A percentile compares a stretch with the other conserved stretches of the same genome.
Conservation (phyloP, 768 basidiomycete genomes). For the Tulasnella sp. region DNA sequence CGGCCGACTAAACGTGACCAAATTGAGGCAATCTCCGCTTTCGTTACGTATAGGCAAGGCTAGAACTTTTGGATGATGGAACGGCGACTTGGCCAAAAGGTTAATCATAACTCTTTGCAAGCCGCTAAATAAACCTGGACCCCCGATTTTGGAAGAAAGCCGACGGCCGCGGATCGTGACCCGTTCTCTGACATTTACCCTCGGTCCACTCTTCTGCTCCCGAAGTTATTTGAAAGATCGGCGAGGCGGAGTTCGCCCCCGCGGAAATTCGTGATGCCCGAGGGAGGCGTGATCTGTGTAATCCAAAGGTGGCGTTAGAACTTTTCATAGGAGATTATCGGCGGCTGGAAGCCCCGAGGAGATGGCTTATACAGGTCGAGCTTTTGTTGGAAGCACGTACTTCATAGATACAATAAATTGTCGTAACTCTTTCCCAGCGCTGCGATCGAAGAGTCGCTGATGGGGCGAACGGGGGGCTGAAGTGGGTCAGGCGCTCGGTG, state of each 20-base stretch:
- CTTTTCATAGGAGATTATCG: not conserved
- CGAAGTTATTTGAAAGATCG: too few relatives aligned
- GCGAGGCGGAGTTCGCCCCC: too few relatives aligned
- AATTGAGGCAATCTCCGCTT: not conserved
- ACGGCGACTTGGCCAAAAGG: not conserved
- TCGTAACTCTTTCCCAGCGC: too few relatives aligned
- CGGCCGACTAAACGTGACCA: not conserved
- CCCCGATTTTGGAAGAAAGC: not conserved
- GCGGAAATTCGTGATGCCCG: too few relatives aligned
- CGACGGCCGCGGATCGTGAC: not conserved
- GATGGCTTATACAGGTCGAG: too few relatives aligned
- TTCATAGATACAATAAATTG: too few relatives aligned
- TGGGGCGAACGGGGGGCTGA: not conserved
- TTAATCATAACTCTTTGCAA: not conserved
- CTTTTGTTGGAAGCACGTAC: too few relatives aligned
- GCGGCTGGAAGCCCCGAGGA: too few relatives aligned
- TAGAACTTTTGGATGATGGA: not conserved
- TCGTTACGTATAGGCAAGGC: not conserved
- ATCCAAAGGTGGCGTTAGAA: not conserved
- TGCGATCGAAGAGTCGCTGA: not conserved
- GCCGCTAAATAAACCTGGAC: not conserved
- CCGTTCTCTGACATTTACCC: too few relatives aligned
- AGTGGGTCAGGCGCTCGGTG: not conserved
- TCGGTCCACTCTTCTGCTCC: too few relatives aligned
- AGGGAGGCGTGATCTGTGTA: too few relatives aligned